A percentile compares a stretch with the other conserved stretches of the same genome.
Conservation (phyloP, 345 rosid genomes). For the Cardamine resedifolia region DNA sequence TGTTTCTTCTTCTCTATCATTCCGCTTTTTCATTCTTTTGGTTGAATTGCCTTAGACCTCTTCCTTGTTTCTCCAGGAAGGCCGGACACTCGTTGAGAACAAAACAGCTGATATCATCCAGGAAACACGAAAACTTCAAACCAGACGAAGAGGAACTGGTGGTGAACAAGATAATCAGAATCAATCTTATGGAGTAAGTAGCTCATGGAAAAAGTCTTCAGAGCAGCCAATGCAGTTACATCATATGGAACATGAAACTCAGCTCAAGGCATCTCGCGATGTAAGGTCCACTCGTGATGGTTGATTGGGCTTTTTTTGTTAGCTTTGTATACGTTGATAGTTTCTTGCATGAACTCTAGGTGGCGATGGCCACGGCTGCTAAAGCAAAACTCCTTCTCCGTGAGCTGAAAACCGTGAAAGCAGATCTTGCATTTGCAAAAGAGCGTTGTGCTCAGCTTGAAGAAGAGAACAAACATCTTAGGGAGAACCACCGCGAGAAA, state of each 20-base stretch:
- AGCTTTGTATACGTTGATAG: background rate
- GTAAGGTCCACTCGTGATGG: conserved; percentile 51
- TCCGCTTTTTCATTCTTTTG: background rate
- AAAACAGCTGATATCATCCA: conserved; percentile 77
- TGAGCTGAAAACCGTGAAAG: conserved; percentile 85
- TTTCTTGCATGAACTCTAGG: conserved; percentile 49
- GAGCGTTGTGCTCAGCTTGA: conserved; percentile 85
- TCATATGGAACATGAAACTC: conserved; percentile 63
- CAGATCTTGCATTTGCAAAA: conserved; percentile 85
- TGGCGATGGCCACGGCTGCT: conserved; percentile 98
- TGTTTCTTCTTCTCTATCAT: conserved; percentile 10
- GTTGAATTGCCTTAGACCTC: conserved; percentile 14
- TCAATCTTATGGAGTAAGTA: conserved; percentile 37
- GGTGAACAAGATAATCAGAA: conserved; percentile 36
- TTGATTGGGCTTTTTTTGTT: background rate
- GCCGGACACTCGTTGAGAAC: conserved; percentile 69
- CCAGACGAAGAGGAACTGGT: conserved; percentile 55
- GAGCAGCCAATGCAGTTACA: conserved; percentile 36
- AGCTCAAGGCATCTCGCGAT: conserved; percentile 99
- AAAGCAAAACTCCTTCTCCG: conserved; percentile 96
- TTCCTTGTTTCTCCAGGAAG: conserved; percentile 56
- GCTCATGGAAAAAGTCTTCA: conserved; percentile 47
- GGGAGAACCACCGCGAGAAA: conserved; percentile 78
- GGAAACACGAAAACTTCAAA: conserved; percentile 71
- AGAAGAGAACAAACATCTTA: conserved; percentile 74